phyloP scores from a whole-genome alignment of 2,329 filamentous ascomycete genomes.

The Fusarium beomiforme region DNA sequence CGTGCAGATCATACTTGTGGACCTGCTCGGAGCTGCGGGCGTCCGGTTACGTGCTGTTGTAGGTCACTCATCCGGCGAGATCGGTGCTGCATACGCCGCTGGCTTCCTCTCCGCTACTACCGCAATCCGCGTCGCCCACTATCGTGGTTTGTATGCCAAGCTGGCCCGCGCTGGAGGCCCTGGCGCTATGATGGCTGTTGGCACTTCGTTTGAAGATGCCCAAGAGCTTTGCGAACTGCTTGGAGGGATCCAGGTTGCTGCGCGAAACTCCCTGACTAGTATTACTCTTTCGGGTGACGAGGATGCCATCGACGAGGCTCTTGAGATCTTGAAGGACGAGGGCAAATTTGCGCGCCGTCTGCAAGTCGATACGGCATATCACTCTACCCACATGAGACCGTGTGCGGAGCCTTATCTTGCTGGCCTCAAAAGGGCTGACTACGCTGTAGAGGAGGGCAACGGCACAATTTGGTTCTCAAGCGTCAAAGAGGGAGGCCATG shows the following conservation, averaged over 20 bases:
- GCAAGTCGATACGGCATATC: constrained; percentile 6
- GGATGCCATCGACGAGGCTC: not conserved
- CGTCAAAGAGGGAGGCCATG: not conserved
- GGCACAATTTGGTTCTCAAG: not conserved
- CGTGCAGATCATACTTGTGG: constrained; percentile 54
- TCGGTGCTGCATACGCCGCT: constrained; percentile 55
- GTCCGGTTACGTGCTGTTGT: constrained; percentile 49
- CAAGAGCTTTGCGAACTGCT: not conserved
- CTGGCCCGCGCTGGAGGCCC: not conserved
- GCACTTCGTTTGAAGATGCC: not conserved
- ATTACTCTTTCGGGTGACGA: not conserved
- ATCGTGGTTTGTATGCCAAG: constrained; percentile 27
- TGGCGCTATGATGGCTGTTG: constrained; percentile 1
- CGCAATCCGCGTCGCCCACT: constrained; percentile 43
- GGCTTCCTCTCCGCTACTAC: constrained; percentile 48
- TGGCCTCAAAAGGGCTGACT: not conserved
- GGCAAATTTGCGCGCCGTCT: not conserved
- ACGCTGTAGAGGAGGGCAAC: not conserved
- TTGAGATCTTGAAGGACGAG: not conserved
- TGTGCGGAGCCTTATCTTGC: not conserved
- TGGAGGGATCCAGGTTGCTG: not conserved
- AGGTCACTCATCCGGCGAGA: constrained; percentile 56
- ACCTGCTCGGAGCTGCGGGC: constrained; percentile 48
- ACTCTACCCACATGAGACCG: not conserved
- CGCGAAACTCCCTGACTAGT: not conserved